These are phyloP conservation scores for Solanum piurae DNA, from an alignment of 257 asterid genomes.

Conservation along the genomic window DNA sequence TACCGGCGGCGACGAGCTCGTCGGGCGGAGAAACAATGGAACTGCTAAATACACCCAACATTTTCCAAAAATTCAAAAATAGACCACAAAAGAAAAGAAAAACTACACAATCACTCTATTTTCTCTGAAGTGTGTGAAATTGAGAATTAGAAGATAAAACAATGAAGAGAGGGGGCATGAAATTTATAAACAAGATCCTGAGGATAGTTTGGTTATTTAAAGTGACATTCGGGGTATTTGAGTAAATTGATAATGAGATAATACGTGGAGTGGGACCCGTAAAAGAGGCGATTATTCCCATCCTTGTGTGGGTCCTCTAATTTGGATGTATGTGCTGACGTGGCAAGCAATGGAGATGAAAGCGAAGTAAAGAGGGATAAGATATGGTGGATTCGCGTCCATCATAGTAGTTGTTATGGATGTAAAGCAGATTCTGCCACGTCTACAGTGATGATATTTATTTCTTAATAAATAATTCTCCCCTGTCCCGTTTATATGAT, in stretches of 20 bases:
- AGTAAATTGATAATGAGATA: not conserved
- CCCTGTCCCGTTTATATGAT: too few species aligned
- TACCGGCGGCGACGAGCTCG: constrained; percentile 96
- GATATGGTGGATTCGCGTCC: constrained; percentile 8
- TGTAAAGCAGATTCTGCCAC: constrained; percentile 11
- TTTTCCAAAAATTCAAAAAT: not conserved
- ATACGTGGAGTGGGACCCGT: constrained; percentile 27
- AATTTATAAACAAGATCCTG: constrained; percentile 33
- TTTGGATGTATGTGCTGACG: constrained; percentile 8
- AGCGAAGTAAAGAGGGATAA: not conserved
- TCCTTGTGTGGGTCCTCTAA: constrained; percentile 9
- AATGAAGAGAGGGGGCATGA: not conserved
- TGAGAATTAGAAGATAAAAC: constrained; percentile 1
- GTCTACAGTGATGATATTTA: not conserved
- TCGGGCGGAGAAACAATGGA: constrained; percentile 83
- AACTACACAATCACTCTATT: not conserved
- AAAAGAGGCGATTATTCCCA: constrained; percentile 30
- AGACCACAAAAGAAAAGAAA: not conserved
- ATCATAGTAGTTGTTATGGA: constrained; percentile 4
- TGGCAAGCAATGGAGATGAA: constrained; percentile 25
- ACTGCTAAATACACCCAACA: constrained; percentile 92
- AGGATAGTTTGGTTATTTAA: constrained; percentile 25
- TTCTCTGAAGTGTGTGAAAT: constrained; percentile 7
- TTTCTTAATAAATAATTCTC: not conserved
- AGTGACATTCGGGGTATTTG: not conserved